Evolutionary conservation across 192 early-diverging fungal genomes (phyloP), one percentile per base, ranked within the genome.

Genomic region (Coemansia sp.): DNA sequence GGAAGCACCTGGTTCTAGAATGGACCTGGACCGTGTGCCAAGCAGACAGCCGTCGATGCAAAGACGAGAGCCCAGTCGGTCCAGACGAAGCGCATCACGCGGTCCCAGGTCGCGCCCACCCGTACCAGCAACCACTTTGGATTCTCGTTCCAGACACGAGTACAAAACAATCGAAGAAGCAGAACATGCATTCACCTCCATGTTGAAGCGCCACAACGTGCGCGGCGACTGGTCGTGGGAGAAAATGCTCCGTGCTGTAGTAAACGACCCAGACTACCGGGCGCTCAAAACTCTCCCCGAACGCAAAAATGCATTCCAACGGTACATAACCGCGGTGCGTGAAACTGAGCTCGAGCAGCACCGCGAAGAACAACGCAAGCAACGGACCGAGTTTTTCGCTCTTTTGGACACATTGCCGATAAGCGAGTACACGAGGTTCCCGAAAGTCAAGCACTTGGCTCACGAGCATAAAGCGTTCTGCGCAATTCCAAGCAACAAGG

Each of bases 161-260:
- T 92, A 92, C 74, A 71, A 74, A 5, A 90, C 92, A 0, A 82
- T 78, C 20, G 92, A 95, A 56, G 91, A 93, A 18, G 94, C 94
- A 0, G 88, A 93, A 59, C 73, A 77, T 14, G 92, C 90, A 0
- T 98, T 96, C 69, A 74, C 79, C 27, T 63, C 83, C 11, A 64
- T 98, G 65, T 85, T 98, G 9, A 83, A 84, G 48, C 82, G 86
- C 23, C 87, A 81, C 51, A 86, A 87, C 13, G 92, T 96, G 0
- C 84, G 84, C 26, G 71, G 90, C 16, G 81, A 88, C 29, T 96
- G 94, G 95, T 88, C 89, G 11, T 97, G 97, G 97, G 94, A 95
- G 61, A 85, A 95, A 62, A 87, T 93, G 10, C 88, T 97, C 85
- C 87, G 92, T 12, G 87, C 88, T 5, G 90, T 92, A 11, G 90